A percentile compares a stretch with the other conserved stretches of the same genome.
Evolutionary conservation across 768 basidiomycete genomes (phyloP).

Genomic region (Amylocystis lapponica): DNA sequence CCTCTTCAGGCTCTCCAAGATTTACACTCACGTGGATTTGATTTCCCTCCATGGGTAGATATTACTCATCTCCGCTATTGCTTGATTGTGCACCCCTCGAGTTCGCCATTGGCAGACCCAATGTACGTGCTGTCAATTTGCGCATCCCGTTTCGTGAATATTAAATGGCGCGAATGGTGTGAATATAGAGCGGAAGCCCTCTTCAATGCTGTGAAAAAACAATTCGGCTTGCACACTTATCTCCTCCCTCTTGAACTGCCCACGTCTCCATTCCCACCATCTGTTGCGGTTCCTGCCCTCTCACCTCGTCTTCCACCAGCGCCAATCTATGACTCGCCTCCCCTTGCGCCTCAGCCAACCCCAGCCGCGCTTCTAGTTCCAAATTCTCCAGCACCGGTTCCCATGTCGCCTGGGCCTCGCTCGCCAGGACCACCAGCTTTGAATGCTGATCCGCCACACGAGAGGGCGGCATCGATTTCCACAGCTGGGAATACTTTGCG

Average conservation of each 20-base stretch:
- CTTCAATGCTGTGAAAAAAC: conserved; percentile 84
- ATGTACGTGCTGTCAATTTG: conserved; percentile 48
- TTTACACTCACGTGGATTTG: conserved; percentile 58
- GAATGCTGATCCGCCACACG: background rate
- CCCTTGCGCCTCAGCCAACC: conserved; percentile 13
- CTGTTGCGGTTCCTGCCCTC: conserved; percentile 60
- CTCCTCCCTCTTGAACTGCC: conserved; percentile 61
- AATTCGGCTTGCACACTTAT: conserved; percentile 74
- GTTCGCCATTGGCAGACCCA: conserved; percentile 67
- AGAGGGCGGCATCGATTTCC: background rate
- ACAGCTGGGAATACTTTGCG: conserved; percentile 31
- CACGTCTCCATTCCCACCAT: conserved; percentile 48
- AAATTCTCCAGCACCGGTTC: conserved; percentile 26
- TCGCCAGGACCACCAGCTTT: conserved; percentile 8
- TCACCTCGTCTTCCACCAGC: conserved; percentile 64
- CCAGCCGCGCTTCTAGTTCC: conserved; percentile 7
- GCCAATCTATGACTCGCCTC: conserved; percentile 29
- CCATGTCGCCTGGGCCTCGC: conserved; percentile 12
- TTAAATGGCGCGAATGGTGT: background rate
- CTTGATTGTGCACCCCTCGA: conserved; percentile 68
- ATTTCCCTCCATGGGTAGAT: conserved; percentile 83
- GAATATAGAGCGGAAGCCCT: conserved; percentile 61
- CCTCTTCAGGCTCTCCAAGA: conserved; percentile 75
- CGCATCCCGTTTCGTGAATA: conserved; percentile 2
- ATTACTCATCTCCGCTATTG: conserved; percentile 63